phyloP scores from a whole-genome alignment of 768 basidiomycete genomes.

The Saitozyma sp. region DNA sequence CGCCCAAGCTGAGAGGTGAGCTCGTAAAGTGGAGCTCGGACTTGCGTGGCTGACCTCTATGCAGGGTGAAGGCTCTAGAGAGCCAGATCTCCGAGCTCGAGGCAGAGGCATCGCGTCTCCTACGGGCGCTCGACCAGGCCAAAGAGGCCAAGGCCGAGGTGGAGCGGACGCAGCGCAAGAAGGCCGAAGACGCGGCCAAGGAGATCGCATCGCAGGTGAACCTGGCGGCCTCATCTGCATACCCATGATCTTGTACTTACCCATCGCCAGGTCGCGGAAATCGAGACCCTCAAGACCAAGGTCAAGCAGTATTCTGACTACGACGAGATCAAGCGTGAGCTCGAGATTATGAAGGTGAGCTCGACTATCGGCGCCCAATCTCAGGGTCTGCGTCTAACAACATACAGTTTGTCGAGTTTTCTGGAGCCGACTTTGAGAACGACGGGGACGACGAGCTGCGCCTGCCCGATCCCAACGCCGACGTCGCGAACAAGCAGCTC shows the following conservation, averaged over 20 bases:
- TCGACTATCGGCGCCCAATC: neutral
- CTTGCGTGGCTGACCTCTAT: neutral
- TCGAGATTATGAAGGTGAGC: constrained; percentile 95
- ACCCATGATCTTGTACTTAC: neutral
- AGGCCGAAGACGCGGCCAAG: constrained; percentile 63
- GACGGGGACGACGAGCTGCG: constrained; percentile 60
- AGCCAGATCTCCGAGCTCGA: constrained; percentile 73
- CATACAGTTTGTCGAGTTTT: constrained; percentile 90
- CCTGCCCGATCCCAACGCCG: constrained; percentile 85
- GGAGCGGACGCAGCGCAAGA: constrained; percentile 59
- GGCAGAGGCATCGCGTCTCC: constrained; percentile 69
- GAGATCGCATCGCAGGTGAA: constrained; percentile 61
- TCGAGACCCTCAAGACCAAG: constrained; percentile 67
- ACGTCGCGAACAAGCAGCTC: constrained; percentile 71
- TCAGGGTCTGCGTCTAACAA: neutral
- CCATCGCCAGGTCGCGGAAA: constrained; percentile 60
- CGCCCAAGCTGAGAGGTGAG: constrained; percentile 42
- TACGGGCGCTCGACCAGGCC: constrained; percentile 59
- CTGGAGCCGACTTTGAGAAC: constrained; percentile 75
- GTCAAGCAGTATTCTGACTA: constrained; percentile 79
- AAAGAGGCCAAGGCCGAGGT: constrained; percentile 65
- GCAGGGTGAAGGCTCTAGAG: constrained; percentile 71
- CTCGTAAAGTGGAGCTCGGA: neutral
- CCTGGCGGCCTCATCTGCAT: constrained; percentile 4
- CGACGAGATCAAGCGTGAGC: constrained; percentile 95